phyloP scores from a whole-genome alignment of 2,329 filamentous ascomycete species.

The Epichloe gansuensis region DNA sequence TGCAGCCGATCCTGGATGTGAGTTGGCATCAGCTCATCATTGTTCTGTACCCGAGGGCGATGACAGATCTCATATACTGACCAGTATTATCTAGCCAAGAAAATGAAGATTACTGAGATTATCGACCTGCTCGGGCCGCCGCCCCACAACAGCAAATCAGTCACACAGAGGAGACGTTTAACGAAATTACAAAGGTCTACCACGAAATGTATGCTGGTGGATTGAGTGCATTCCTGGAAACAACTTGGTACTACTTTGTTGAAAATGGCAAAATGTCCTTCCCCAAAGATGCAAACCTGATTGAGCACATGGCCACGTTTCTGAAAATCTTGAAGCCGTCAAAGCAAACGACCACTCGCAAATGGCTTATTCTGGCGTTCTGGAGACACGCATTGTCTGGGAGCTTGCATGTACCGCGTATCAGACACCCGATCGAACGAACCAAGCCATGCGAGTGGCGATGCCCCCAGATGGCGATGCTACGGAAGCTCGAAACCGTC shows the following conservation, averaged over 20 bases:
- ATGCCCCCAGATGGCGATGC: conserved; percentile 45
- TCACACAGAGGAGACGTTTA: conserved; percentile 38
- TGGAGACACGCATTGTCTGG: conserved; percentile 51
- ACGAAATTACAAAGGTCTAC: conserved; percentile 61
- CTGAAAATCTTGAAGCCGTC: conserved; percentile 41
- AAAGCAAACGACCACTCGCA: conserved; percentile 37
- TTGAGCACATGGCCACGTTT: conserved; percentile 56
- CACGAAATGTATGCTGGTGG: conserved; percentile 64
- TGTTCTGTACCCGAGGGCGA: neutral
- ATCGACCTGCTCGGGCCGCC: conserved; percentile 49
- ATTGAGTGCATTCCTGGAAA: conserved; percentile 68
- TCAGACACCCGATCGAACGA: conserved; percentile 24
- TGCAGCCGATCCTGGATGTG: conserved; percentile 35
- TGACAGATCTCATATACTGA: neutral
- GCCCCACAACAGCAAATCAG: conserved; percentile 43
- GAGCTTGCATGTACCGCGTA: conserved; percentile 40
- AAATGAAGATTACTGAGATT: conserved; percentile 63
- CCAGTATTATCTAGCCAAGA: conserved; percentile 22
- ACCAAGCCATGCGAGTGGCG: conserved; percentile 18
- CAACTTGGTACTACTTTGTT: conserved; percentile 60
- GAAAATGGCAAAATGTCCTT: conserved; percentile 34
- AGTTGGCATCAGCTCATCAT: conserved; percentile 13
- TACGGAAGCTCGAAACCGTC: conserved; percentile 53
- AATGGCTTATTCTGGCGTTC: conserved; percentile 39
- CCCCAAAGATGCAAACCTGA: conserved; percentile 41